Evolutionary conservation across 2,329 filamentous ascomycete species (phyloP), one percentile per base, ranked within the genome.

Genomic region (Epicoccum sorghinum): DNA sequence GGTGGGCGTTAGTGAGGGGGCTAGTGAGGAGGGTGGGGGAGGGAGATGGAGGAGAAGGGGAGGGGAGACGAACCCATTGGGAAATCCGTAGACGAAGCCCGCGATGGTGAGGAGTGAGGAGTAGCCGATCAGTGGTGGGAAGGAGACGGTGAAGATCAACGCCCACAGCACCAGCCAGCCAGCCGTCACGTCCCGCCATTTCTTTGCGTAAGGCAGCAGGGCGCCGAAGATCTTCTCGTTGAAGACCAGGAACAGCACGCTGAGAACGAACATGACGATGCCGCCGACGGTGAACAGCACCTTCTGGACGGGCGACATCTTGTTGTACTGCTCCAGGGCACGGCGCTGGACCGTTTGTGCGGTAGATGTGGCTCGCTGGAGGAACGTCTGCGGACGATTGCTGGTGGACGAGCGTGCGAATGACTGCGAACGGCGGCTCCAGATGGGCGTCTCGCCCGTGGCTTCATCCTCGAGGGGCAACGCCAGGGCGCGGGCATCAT

Each of bases 41-140:
- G 10, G 18, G 18, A 18, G 18, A 18, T n/a, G 3, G 22, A 29
- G 29, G 14, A 13, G 4, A 4, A 4, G 24, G 9, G 1, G 10
- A 14, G 5, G 32, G 25, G 5, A 22, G 10, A 84, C 79, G 80
- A 86, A 95, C 77, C 86, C 86, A 67, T 86, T 85, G 52, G 86
- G 86, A 64, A 90, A 82, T 0, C 88, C 88, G 71, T 88, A 90
- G 13, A 91, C 83, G 66, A 89, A 90, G 0, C 88, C 88, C 3
- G 85, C 79, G 18, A 89, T 80, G 1, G 87, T 90, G 27, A 89
- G 80, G 65, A 88, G 87, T 1, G 89, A 90, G 57, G 88, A 90
- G 79, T 96, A 96, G 12, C 93, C 93, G 59, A 97, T 88, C 65
- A 96, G 75, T 2, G 93, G 93, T 18, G 93, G 93, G 73, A 96